These are phyloP conservation scores for Botrytis elliptica DNA, from an alignment of 2,329 filamentous ascomycete genomes.

Conservation along the genomic window DNA sequence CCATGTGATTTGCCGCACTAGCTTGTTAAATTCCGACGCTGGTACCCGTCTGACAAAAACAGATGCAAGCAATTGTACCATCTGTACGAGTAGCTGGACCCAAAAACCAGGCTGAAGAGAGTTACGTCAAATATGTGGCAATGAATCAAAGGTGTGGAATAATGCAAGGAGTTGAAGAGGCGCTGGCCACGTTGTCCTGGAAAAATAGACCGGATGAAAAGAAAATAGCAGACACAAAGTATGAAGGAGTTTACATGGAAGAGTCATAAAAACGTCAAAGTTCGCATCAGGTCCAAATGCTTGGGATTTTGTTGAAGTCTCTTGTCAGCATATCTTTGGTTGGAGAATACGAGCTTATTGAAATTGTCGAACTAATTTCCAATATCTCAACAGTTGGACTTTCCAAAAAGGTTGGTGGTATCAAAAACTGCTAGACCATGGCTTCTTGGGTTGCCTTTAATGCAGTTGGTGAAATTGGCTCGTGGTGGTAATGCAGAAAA, in stretches of 20 bases:
- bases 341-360: slow-evolving; percentile 3
- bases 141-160: not conserved
- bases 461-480: not conserved
- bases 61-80: not conserved
- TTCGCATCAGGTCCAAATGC: not conserved
- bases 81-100: not conserved
- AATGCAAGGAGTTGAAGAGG: slow-evolving; percentile 15
- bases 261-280: not conserved
- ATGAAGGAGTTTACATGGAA: not conserved
- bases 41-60: not conserved
- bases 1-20: slow-evolving; percentile 5
- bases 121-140: slow-evolving; percentile 5
- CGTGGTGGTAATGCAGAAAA: not conserved
- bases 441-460: not conserved
- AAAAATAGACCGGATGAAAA: not conserved
- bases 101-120: slow-evolving; percentile 1
- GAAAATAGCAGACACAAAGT: not conserved
- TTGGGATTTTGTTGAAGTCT: not conserved
- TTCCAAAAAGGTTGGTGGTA: slow-evolving; percentile 1
- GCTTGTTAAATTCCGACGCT: not conserved
- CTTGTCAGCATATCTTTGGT: slow-evolving; percentile 16
- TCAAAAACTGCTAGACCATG: slow-evolving; percentile 1
- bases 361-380: not conserved
- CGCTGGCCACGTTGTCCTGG: slow-evolving; percentile 14
- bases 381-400: not conserved